phyloP scores from a whole-genome alignment of 2,329 filamentous ascomycete species.

The Nothopassalora personata region DNA sequence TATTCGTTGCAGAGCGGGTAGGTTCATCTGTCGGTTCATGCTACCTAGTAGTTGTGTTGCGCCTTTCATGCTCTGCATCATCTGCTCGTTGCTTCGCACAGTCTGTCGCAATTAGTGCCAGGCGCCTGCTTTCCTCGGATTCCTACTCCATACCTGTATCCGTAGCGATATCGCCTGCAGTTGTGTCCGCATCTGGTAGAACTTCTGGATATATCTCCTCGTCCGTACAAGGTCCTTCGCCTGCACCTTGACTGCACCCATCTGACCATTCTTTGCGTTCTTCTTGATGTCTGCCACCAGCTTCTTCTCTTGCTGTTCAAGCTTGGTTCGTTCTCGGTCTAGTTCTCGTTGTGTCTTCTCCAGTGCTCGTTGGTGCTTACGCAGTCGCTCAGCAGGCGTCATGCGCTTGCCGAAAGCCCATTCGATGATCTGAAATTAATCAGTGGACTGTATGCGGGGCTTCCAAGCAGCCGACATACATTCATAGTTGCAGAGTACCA shows the following conservation, averaged over 20 bases:
- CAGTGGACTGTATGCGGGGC: neutral
- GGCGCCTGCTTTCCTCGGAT: neutral
- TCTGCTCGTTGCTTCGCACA: slow-evolving; percentile 96
- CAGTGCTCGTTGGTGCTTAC: slow-evolving; percentile 91
- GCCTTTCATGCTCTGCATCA: slow-evolving; percentile 99
- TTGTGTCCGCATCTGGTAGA: slow-evolving; percentile 96
- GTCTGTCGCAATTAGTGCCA: slow-evolving; percentile 53
- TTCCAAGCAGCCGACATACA: slow-evolving; percentile 37
- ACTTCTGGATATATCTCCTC: slow-evolving; percentile 94
- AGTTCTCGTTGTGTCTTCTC: slow-evolving; percentile 97
- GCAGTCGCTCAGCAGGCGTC: slow-evolving; percentile 86
- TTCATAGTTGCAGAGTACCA: slow-evolving; percentile 47
- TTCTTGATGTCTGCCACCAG: slow-evolving; percentile 94
- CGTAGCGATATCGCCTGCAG: slow-evolving; percentile 91
- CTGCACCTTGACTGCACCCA: slow-evolving; percentile 97
- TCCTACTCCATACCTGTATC: slow-evolving; percentile 65
- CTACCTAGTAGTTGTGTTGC: slow-evolving; percentile 86
- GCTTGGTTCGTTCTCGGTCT: slow-evolving; percentile 87
- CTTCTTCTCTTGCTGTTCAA: slow-evolving; percentile 99
- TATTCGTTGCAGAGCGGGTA: slow-evolving; percentile 89
- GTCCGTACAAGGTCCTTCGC: slow-evolving; percentile 95
- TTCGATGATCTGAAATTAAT: slow-evolving; percentile 69
- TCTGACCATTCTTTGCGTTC: slow-evolving; percentile 94
- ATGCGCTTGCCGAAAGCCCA: slow-evolving; percentile 99
- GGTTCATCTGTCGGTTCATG: slow-evolving; percentile 98